Percentiles rank a stretch among this genome's conserved stretches.
Evolutionary conservation across 2,329 filamentous ascomycete genomes (phyloP).

Genomic region (Plectosphaerella sp.): DNA sequence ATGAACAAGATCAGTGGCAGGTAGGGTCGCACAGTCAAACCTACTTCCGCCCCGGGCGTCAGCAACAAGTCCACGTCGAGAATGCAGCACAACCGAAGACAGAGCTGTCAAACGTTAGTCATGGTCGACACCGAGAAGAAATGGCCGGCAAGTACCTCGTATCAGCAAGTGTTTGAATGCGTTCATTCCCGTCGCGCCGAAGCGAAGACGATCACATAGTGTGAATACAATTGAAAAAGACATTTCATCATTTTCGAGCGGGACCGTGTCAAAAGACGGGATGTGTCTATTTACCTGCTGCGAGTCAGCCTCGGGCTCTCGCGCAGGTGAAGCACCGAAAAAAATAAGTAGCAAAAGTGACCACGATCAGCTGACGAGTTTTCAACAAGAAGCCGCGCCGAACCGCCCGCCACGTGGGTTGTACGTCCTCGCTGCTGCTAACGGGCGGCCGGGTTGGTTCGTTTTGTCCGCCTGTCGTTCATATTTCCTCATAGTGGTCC

Average conservation of each 20-base stretch:
- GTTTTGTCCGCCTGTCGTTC: constrained; percentile 65
- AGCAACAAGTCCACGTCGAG: not conserved
- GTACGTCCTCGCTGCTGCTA: constrained; percentile 55
- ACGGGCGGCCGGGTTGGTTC: constrained; percentile 50
- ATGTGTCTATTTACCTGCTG: constrained; percentile 20
- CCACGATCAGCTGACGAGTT: constrained; percentile 61
- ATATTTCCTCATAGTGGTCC: constrained; percentile 53
- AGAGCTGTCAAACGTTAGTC: not conserved
- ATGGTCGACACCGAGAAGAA: not conserved
- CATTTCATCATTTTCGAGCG: constrained; percentile 37
- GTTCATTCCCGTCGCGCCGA: constrained; percentile 45
- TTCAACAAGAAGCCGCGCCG: constrained; percentile 56
- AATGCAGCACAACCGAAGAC: not conserved
- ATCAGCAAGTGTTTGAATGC: constrained; percentile 48
- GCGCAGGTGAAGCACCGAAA: constrained; percentile 2
- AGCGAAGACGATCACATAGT: constrained; percentile 50
- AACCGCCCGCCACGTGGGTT: constrained; percentile 52
- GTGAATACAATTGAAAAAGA: constrained; percentile 47
- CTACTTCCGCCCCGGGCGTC: not conserved
- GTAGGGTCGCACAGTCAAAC: not conserved
- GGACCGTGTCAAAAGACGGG: constrained; percentile 6
- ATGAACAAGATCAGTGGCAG: not conserved
- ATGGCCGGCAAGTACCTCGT: constrained; percentile 27
- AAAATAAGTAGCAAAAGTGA: constrained; percentile 3
- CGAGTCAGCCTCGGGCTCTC: constrained; percentile 3